Evolutionary conservation across 768 basidiomycete species (phyloP).

Genomic region (Tricholoma matsutake): DNA sequence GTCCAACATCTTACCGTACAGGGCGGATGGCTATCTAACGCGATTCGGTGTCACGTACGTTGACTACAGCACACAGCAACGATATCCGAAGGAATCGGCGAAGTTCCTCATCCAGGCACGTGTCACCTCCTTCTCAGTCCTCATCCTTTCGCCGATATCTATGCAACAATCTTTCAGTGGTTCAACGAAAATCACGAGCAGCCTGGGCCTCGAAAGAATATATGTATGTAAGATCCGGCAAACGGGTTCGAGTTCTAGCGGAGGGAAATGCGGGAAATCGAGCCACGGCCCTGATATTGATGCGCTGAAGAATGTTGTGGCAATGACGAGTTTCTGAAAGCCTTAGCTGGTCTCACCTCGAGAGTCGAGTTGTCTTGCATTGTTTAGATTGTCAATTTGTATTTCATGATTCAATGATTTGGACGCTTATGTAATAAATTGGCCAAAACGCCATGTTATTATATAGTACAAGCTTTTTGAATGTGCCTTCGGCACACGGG

Average conservation of each 20-base stretch:
- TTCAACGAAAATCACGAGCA: conserved; percentile 9
- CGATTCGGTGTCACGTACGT: conserved; percentile 60
- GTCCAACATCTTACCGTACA: neutral
- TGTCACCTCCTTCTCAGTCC: neutral
- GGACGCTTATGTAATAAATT: no score
- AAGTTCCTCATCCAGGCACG: conserved; percentile 32
- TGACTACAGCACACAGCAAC: conserved; percentile 52
- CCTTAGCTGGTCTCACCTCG: no score
- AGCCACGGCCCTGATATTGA: neutral
- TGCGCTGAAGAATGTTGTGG: neutral
- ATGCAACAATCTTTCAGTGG: conserved; percentile 4
- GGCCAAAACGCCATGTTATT: no score
- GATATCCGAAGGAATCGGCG: conserved; percentile 49
- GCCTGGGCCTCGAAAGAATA: neutral
- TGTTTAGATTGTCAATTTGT: no score
- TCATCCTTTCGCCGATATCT: neutral
- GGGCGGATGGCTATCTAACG: conserved; percentile 54
- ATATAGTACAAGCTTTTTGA: no score
- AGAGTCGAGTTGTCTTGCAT: no score
- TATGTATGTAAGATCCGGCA: neutral
- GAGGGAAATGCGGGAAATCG: neutral
- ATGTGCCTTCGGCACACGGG: no score
- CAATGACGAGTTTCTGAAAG: no score
- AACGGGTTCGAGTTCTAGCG: neutral
- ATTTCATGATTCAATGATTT: no score